These are phyloP conservation scores for Ophiostoma tasmaniense DNA, from an alignment of 2,329 filamentous ascomycete species.

Conservation along the genomic window DNA sequence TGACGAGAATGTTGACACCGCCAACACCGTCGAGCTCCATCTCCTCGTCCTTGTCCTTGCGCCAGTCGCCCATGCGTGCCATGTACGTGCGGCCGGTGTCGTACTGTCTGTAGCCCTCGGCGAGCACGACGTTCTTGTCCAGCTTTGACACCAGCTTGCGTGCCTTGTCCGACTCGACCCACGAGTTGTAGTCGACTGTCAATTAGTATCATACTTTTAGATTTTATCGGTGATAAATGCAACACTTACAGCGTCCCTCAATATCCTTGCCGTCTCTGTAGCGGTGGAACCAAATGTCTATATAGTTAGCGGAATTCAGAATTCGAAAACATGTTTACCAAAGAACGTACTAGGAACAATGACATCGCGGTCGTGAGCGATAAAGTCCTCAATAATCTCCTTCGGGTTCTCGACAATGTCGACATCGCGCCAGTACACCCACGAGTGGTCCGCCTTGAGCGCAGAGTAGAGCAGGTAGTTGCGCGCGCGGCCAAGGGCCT, in stretches of 20 bases:
- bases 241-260: conserved; percentile 85
- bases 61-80: conserved; percentile 85
- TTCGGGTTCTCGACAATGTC: conserved; percentile 88
- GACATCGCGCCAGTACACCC: conserved; percentile 98
- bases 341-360: conserved; percentile 75
- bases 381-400: conserved; percentile 87
- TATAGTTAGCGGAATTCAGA: conserved; percentile 7
- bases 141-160: conserved; percentile 64
- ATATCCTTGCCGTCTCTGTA: conserved; percentile 76
- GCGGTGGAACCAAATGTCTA: conserved; percentile 95
- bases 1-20: conserved; percentile 94
- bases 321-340: neutral
- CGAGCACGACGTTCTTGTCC: conserved; percentile 73
- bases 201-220: conserved; percentile 20
- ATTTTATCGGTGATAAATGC: no score
- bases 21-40: conserved; percentile 91
- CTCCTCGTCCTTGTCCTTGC: conserved; percentile 83
- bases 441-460: conserved; percentile 87
- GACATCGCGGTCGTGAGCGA: conserved; percentile 86
- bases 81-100: conserved; percentile 86
- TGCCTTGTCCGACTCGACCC: conserved; percentile 86
- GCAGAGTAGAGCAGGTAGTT: conserved; percentile 84
- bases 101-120: conserved; percentile 92
- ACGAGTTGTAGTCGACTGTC: conserved; percentile 95
- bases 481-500: conserved; percentile 78